Evolutionary conservation across 129 eudicot genomes (phyloP), one percentile per base, ranked within the genome.

Genomic region (Flaveria bidentis): DNA sequence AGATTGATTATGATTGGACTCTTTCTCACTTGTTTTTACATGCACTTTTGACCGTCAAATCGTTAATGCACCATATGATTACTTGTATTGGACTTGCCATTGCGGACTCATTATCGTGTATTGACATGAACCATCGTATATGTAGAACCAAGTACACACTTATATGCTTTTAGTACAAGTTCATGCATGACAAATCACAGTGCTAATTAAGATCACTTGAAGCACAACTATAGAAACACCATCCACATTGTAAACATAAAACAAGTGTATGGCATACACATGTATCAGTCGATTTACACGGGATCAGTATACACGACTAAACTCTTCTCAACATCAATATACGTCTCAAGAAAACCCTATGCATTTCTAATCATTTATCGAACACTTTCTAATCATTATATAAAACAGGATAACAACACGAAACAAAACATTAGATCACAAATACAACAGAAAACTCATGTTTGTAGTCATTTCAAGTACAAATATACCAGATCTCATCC

Each of bases 401-500:
- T 1, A 11, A 23, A n/a, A 71, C 22, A 70, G 4, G 5, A 50
- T 30, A 30, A 71, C 28, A 71, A 71, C 65, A 36, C 2, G 16
- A 51, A 36, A 25, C 44, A 9, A 11, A 18, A 45, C 36, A 75
- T n/a, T 30, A 75, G 62, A 47, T 63, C 62, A 61, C 79, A 75
- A 62, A 47, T 62, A 75, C 62, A 77, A 76, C 53, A n/a, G 45
- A 39, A 61, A 63, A 18, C 42, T 58, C 55, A 9, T 2, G 52
- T 76, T 65, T 49, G 65, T 65, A 36, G 74, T 67, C 55, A 66
- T 45, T 49, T 56, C 5, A 45, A 78, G 62, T 58, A 70, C 71
- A 60, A 60, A 69, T 16, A 57, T 22, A 67, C 41, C 60, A 60
- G 13, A 41, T 56, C 41, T 30, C 76, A 36, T 56, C 52, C 76